Percentiles rank a stretch among this genome's conserved stretches.
Conservation (phyloP, 306 rosid genomes). For the Begonia masoniana region DNA sequence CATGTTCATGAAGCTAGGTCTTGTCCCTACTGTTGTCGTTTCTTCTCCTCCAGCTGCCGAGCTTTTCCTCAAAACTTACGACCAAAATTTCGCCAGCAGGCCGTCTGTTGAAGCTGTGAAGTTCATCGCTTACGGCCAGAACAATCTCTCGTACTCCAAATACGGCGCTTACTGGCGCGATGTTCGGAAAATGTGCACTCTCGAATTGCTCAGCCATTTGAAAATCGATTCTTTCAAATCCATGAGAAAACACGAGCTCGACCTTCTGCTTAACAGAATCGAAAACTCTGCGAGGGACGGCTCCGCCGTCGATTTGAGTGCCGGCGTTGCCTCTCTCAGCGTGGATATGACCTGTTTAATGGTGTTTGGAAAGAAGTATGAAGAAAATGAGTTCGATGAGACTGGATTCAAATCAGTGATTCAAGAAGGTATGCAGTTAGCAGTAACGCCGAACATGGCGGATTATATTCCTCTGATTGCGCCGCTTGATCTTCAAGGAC, state of each 20-base stretch:
- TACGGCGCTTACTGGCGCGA: conserved; percentile 70
- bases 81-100: conserved; percentile 44
- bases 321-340: conserved; percentile 16
- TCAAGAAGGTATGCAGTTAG: conserved; percentile 23
- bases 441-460: conserved; percentile 27
- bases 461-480: conserved; percentile 47
- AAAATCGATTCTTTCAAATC: conserved; percentile 32
- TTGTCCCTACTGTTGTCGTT: conserved; percentile 37
- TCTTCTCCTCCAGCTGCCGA: conserved; percentile 67
- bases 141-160: conserved; percentile 17
- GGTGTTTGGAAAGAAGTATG: conserved; percentile 48
- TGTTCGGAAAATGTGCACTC: conserved; percentile 52
- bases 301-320: conserved; percentile 32
- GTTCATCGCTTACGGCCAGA: conserved; percentile 30
- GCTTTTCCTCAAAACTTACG: conserved; percentile 51
- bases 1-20: conserved; percentile 44
- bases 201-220: conserved; percentile 36
- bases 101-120: conserved; percentile 31
- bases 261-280: conserved; percentile 16
- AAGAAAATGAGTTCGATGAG: conserved; percentile 32
- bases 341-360: conserved; percentile 34
- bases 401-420: conserved; percentile 40
- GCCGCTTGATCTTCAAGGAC: conserved; percentile 46
- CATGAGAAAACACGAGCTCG: conserved; percentile 48
- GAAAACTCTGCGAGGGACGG: conserved; percentile 19